These are phyloP conservation scores for Gardenia jasminoides DNA, from an alignment of 257 asterid species.

Conservation along the genomic window DNA sequence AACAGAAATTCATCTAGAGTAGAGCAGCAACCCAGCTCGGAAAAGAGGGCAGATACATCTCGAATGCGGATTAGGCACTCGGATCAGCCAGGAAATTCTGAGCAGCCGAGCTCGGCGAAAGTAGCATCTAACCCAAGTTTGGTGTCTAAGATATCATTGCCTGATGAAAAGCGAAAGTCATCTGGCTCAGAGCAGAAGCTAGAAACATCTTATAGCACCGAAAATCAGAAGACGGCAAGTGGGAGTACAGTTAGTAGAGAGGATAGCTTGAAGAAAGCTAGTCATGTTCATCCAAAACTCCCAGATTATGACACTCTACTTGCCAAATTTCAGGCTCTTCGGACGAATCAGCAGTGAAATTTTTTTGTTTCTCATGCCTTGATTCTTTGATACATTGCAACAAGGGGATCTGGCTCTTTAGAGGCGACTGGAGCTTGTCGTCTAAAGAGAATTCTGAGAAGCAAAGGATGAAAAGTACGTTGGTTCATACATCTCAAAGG, in stretches of 20 bases:
- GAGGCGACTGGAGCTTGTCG: background rate
- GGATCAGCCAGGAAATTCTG: constrained; percentile 23
- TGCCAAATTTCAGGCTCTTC: constrained; percentile 46
- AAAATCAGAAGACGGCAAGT: constrained; percentile 15
- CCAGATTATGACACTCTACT: constrained; percentile 70
- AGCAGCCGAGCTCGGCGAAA: constrained; percentile 37
- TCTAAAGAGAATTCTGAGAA: background rate
- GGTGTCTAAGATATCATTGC: constrained; percentile 32
- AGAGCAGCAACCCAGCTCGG: constrained; percentile 28
- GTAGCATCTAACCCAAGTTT: constrained; percentile 26
- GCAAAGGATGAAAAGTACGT: background rate
- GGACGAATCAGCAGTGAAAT: constrained; percentile 34
- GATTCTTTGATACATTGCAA: constrained; percentile 2
- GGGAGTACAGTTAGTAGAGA: constrained; percentile 31
- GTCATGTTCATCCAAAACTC: constrained; percentile 92
- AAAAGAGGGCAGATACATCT: constrained; percentile 21
- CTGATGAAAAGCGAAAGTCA: constrained; percentile 25
- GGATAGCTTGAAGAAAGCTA: constrained; percentile 51
- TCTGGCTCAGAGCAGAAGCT: constrained; percentile 26
- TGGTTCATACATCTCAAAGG: background rate
- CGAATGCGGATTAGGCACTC: constrained; percentile 28
- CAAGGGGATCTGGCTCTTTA: background rate
- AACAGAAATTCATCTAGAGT: constrained; percentile 31
- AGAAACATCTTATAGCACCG: constrained; percentile 29
- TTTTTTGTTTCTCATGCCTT: background rate